A percentile compares a stretch with the other conserved stretches of the same genome.
Evolutionary conservation across 164 flowering plant species (phyloP).

Genomic region (Hamamelis virginiana): DNA sequence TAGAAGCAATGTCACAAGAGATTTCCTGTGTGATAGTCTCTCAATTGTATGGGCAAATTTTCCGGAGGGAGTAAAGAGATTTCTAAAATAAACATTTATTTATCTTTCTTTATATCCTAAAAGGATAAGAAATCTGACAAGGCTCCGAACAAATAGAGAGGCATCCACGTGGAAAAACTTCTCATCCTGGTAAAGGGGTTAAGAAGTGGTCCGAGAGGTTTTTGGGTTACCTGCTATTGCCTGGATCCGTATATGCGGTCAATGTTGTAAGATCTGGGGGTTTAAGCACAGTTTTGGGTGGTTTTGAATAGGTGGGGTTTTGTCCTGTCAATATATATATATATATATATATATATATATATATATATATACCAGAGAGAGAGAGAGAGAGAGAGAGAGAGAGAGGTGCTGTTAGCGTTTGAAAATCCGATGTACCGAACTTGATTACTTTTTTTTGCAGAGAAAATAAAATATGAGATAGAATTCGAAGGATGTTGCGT

Average conservation of each 20-base stretch:
- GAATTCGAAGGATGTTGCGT: not conserved
- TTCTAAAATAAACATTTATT: too few relatives aligned
- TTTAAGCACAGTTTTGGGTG: constrained; percentile 19
- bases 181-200: not conserved
- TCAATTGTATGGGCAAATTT: too few relatives aligned
- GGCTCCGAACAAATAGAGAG: not conserved
- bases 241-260: constrained; percentile 38
- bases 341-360: too few relatives aligned
- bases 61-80: too few relatives aligned
- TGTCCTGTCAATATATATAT: constrained; percentile 1
- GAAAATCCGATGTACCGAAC: not conserved
- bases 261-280: constrained; percentile 8
- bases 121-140: constrained; percentile 1
- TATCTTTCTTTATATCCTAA: not conserved
- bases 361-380: too few relatives aligned
- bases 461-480: not conserved
- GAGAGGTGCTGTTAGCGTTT: not conserved
- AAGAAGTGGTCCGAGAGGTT: too few relatives aligned
- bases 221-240: constrained; percentile 17
- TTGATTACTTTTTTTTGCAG: too few relatives aligned
- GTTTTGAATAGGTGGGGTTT: constrained; percentile 27
- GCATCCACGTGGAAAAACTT: not conserved
- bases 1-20: too few relatives aligned
- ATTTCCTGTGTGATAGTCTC: too few relatives aligned
- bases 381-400: constrained; percentile 17